Conservation (phyloP, 2,329 filamentous ascomycete genomes). For the Macrophomina tecta region DNA sequence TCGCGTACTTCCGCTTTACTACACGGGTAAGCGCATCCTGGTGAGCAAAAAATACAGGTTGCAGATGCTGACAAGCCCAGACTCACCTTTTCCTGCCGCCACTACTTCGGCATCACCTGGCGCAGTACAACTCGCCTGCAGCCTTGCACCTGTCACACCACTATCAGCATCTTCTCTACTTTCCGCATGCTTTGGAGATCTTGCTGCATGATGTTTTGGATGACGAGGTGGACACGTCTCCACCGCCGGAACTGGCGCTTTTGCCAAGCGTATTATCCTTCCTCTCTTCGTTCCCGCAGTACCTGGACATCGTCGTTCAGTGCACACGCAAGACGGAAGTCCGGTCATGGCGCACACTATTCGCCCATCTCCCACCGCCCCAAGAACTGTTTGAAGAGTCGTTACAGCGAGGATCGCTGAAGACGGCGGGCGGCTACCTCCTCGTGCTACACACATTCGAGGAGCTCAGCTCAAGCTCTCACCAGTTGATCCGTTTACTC, state of each 20-base stretch:
- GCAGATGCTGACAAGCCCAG: constrained; percentile 52
- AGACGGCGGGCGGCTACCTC: constrained; percentile 96
- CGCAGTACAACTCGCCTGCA: constrained; percentile 75
- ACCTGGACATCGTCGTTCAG: constrained; percentile 93
- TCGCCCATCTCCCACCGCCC: constrained; percentile 87
- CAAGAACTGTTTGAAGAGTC: constrained; percentile 94
- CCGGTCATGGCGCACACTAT: constrained; percentile 91
- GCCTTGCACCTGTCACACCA: constrained; percentile 83
- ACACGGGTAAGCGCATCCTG: constrained; percentile 70
- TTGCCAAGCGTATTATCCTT: constrained; percentile 61
- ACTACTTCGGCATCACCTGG: constrained; percentile 79
- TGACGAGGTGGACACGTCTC: constrained; percentile 81
- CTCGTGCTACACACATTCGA: constrained; percentile 86
- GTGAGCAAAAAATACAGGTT: not conserved
- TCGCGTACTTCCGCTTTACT: constrained; percentile 86
- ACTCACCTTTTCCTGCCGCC: constrained; percentile 94
- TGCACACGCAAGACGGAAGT: constrained; percentile 97
- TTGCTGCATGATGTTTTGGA: constrained; percentile 92
- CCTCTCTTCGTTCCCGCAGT: constrained; percentile 68
- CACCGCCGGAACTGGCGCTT: constrained; percentile 54
- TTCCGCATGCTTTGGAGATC: constrained; percentile 90
- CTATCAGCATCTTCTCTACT: constrained; percentile 88
- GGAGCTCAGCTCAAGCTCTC: constrained; percentile 65
- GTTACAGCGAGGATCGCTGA: constrained; percentile 80
- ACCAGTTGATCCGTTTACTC: constrained; percentile 81